Evolutionary conservation across 495 filamentous ascomycete species (phyloP).

Genomic region (Podospora bellae-mahoneyi): DNA sequence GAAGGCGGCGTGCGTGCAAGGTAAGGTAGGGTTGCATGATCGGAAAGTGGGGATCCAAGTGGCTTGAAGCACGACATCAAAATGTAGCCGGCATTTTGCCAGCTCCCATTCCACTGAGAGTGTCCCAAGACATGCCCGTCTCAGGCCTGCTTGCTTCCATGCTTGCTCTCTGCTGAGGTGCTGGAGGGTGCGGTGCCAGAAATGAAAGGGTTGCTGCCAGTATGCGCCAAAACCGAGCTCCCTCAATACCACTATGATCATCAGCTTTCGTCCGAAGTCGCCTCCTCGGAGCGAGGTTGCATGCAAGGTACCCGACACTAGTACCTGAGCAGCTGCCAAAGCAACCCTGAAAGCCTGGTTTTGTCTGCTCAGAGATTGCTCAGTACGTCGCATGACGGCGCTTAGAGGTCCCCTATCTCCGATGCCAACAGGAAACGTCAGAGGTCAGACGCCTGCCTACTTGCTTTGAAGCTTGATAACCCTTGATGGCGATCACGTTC

Average conservation of each 20-base stretch:
- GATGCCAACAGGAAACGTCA: background rate
- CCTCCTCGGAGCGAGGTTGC: constrained; percentile 4
- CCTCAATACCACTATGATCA: constrained; percentile 17
- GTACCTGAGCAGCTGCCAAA: constrained; percentile 6
- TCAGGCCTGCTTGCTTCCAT: constrained; percentile 13
- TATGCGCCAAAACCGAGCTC: background rate
- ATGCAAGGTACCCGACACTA: constrained; percentile 37
- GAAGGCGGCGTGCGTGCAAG: constrained; percentile 2
- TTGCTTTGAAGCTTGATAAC: background rate
- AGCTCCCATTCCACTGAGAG: constrained; percentile 21
- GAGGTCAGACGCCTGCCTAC: constrained; percentile 1
- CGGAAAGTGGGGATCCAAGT: constrained; percentile 22
- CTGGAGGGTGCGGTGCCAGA: constrained; percentile 23
- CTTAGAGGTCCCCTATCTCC: constrained; percentile 4
- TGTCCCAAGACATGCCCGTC: constrained; percentile 27
- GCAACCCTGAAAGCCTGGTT: constrained; percentile 20
- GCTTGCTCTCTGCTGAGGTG: background rate
- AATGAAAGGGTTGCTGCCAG: constrained; percentile 25
- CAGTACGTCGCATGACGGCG: constrained; percentile 11
- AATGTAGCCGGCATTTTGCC: constrained; percentile 37
- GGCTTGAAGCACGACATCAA: constrained; percentile 21
- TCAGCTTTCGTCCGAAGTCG: constrained; percentile 18
- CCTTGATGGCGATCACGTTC: constrained; percentile 24
- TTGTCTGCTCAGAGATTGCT: constrained; percentile 4
- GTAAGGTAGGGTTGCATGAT: constrained; percentile 34